Evolutionary conservation across 257 asterid species (phyloP).

Genomic region (Solanum arcanum): DNA sequence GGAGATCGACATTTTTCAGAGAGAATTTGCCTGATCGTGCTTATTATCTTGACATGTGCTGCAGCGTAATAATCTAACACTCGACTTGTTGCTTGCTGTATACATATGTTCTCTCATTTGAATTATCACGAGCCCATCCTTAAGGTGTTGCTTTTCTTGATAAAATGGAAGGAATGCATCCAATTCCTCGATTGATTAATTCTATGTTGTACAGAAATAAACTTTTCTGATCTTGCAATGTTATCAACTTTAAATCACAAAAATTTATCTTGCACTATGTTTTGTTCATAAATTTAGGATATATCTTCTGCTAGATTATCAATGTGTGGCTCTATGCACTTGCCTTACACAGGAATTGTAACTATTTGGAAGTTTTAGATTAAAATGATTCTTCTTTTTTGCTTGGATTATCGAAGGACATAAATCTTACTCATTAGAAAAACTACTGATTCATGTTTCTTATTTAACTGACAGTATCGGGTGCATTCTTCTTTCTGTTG

Average conservation of each 20-base stretch:
- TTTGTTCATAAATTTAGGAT: background rate
- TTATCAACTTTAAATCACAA: background rate
- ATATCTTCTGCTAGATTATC: background rate
- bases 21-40: conserved; percentile 58
- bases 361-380: background rate
- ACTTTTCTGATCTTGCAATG: background rate
- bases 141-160: background rate
- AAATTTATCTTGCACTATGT: background rate
- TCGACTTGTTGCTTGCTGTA: background rate
- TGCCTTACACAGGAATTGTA: background rate
- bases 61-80: conserved; percentile 62
- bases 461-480: conserved; percentile 43
- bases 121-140: background rate
- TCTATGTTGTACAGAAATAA: background rate
- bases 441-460: background rate
- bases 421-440: background rate
- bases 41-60: conserved; percentile 58
- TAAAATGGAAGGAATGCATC: background rate
- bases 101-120: background rate
- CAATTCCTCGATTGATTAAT: background rate
- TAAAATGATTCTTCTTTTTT: background rate
- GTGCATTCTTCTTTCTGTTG: conserved; percentile 83
- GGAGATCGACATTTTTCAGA: conserved; percentile 38
- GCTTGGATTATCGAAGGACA: background rate
- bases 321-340: background rate